Base-by-base conservation (phyloP, 306 rosid species). In the Medicago lupulina region DNA sequence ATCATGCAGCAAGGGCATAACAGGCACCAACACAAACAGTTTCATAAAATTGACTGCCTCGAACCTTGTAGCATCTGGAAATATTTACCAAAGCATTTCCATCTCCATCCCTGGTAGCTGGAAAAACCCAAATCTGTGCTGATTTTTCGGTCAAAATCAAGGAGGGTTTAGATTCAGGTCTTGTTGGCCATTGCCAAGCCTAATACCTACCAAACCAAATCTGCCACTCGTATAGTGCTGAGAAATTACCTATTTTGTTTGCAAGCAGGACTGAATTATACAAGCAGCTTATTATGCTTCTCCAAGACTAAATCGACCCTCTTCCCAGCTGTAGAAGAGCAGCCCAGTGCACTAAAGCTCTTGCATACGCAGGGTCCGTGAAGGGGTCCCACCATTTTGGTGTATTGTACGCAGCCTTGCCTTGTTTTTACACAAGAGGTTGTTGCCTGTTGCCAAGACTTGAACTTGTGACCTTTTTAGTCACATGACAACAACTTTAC, bases 281-380 rank as follows among this genome's bases (percentile, higher is more conserved):
- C 76, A 78, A 36, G 51, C 41, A 64, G 25, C 49, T 43, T 72
- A 58, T 31, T 59, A 78, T 36, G 65, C 44, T 62, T 79, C 21
- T 79, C 49, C 49, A 9, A 62, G 58, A 62, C 63, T 46, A 71
- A 51, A 64, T 23, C 28, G 28, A 23, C 28, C 28, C 28, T 23
- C 28, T 23, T 23, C 28, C 28, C 28, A 23, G 28, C 28, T 23
- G 28, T 23, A 23, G 2, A 23, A 23, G 28, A 0, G 28, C 28
- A 1, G 28, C 28, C 28, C 28, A 2, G 28, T 23, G 28, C 28
- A 23, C 28, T 23, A 23, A 23, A 23, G 28, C 28, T 23, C 28
- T 23, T 23, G 28, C 28, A 23, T 23, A 23, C 28, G 3, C 28
- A 23, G 28, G 28, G 28, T 23, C 28, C 28, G 3, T 1, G 28